Base-by-base conservation (phyloP, 805 yeast genomes). In the Metschnikowia corniflorae region DNA sequence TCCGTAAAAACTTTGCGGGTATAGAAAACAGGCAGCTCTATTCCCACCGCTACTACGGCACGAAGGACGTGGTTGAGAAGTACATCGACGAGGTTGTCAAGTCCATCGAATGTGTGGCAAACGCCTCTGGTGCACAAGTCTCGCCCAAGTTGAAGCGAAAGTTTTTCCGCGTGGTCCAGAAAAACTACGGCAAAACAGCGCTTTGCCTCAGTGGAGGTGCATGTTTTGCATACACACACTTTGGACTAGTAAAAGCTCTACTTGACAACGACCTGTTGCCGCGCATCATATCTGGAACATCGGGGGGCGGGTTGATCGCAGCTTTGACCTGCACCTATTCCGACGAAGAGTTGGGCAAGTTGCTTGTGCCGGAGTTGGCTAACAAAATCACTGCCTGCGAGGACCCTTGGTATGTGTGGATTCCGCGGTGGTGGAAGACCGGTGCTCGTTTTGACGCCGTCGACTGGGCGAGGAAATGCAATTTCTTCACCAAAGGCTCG, bases 231-330 rank as follows among this genome's bases (percentile, higher is more conserved):
- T 80, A 82, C 47, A 77, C 80, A 21, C 94, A 84, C 57, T 80
- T 82, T 58, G 94, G 94, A 2, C 75, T 84, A 3, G 70, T 83
- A 18, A 80, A 79, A 44, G 89, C 88, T 0, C 57, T 85, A 26
- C 58, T 83, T 5, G 88, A 85, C 40, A 73, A 74, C 39, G 82
- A 80, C 53, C 59, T 75, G 33, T 60, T 84, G 33, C 94, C 94
- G 1, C 67, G 68, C 4, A 80, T 84, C 24, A 65, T 85, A 7
- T 75, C 85, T 23, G 94, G 94, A 1, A 84, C 93, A 0, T 78
- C 86, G 0, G 91, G 93, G 2, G 94, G 94, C 12, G 91, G 88
- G 1, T 60, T 82, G 9, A 77, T 83, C 10, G 89, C 93, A 0
- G 85, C 88, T 0, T 56, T 84, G 26, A 76, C 82, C 0, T 73